These are phyloP conservation scores for Metschnikowia chrysomelidarum DNA, from an alignment of 805 yeast genomes.

Conservation along the genomic window DNA sequence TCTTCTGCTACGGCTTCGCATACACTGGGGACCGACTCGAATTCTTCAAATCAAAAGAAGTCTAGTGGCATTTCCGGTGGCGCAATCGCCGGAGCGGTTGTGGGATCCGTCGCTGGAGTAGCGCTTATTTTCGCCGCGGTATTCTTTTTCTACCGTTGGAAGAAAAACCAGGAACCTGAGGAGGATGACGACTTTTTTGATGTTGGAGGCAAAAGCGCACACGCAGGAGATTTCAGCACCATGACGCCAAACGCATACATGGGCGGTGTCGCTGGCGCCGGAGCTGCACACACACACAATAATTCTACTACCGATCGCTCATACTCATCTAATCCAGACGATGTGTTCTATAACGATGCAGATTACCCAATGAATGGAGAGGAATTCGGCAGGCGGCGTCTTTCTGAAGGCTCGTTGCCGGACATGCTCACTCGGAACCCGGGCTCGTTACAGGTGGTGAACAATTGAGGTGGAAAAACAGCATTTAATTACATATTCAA, in stretches of 20 bases:
- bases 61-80: slow-evolving; percentile 31
- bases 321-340: slow-evolving; percentile 18
- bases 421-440: slow-evolving; percentile 46
- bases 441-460: slow-evolving; percentile 52
- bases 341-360: slow-evolving; percentile 6
- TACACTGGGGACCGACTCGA: slow-evolving; percentile 5
- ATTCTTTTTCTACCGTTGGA: slow-evolving; percentile 42
- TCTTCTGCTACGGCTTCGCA: slow-evolving; percentile 4
- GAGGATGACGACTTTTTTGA: slow-evolving; percentile 39
- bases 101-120: slow-evolving; percentile 41
- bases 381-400: slow-evolving; percentile 46
- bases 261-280: slow-evolving; percentile 19
- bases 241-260: slow-evolving; percentile 25
- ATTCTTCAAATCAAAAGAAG: slow-evolving; percentile 8
- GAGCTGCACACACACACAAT: slow-evolving; percentile 16
- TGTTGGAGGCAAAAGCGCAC: slow-evolving; percentile 10
- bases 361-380: slow-evolving; percentile 9
- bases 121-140: slow-evolving; percentile 29
- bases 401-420: slow-evolving; percentile 55
- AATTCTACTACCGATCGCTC: slow-evolving; percentile 18
- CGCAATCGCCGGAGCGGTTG: slow-evolving; percentile 42
- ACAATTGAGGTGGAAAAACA: slow-evolving; percentile 23
- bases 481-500: too few relatives aligned
- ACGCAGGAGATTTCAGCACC: slow-evolving; percentile 26
- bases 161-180: slow-evolving; percentile 32